Evolutionary conservation across 2,329 filamentous ascomycete species (phyloP), one percentile per base, ranked within the genome.

Genomic region (Beauveria sp.): DNA sequence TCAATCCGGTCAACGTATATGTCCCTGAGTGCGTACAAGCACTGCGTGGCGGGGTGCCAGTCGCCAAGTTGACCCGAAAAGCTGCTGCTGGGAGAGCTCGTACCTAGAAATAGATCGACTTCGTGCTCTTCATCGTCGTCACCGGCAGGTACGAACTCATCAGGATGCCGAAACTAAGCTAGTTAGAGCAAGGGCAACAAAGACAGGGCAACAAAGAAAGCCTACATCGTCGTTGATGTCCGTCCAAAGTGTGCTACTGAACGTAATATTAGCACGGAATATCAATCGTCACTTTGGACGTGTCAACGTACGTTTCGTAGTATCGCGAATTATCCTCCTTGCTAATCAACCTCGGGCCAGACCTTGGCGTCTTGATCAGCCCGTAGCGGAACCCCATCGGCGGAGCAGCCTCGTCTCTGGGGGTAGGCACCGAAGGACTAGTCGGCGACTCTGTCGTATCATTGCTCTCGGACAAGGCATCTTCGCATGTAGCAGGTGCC

Each of bases 161-260:
- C 60, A 5, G 60, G 60, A 22, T 62, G 60, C 1, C 28, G 53
- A 22, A 57, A 62, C 59, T 60, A 3, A 9, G n/a, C 42, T n/a
- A 12, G 16, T 14, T 18, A 30, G 43, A 38, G 34, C 12, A 7
- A 14, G 38, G n/a, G 18, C 26, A 3, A 12, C 9, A 5, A 12
- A 14, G 30, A 30, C 9, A 34, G 30, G 30, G 30, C 30, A 34
- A 34, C 6, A 8, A 51, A 60, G 30, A 50, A 34, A 61, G 65
- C 74, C 63, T 71, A 85, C 83, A 76, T 89, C 86, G 58, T 88
- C 86, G 60, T 82, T 86, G 50, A 90, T 77, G 62, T 81, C 86
- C 18, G 86, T 82, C 86, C 86, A 89, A 67, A 89, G 87, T 14
- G 82, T 85, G 70, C 83, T 88, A 12, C 57, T 51, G 9, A 1